phyloP scores from a whole-genome alignment of 2,329 filamentous ascomycete genomes.

The Colletotrichum ledebouriae region DNA sequence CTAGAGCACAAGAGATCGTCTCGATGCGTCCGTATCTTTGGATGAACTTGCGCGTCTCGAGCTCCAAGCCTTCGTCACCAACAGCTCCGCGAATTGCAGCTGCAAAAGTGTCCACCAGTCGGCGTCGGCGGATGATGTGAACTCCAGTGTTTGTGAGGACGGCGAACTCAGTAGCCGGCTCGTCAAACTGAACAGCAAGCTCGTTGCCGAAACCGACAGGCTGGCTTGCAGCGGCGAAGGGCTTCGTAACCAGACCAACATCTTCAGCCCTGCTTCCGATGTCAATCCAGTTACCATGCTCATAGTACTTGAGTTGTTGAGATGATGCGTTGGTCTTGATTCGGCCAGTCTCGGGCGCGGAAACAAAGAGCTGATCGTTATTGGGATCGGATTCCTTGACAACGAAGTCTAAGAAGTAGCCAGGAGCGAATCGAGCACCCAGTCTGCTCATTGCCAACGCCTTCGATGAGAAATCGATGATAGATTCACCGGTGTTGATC shows the following conservation, averaged over 20 bases:
- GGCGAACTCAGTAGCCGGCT: constrained; percentile 84
- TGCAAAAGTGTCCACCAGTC: constrained; percentile 93
- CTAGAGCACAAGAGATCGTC: constrained; percentile 89
- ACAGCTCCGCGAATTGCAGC: constrained; percentile 80
- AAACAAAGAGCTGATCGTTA: constrained; percentile 81
- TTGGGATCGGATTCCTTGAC: constrained; percentile 70
- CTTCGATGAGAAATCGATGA: constrained; percentile 63
- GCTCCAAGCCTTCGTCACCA: constrained; percentile 84
- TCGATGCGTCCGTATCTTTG: constrained; percentile 89
- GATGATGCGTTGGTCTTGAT: constrained; percentile 73
- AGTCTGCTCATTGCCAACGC: constrained; percentile 63
- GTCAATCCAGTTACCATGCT: constrained; percentile 84
- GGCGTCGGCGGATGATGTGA: constrained; percentile 84
- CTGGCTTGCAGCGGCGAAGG: constrained; percentile 76
- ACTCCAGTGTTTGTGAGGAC: constrained; percentile 93
- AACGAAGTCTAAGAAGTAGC: constrained; percentile 91
- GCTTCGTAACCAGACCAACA: constrained; percentile 80
- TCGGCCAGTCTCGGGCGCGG: constrained; percentile 89
- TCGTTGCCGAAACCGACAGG: constrained; percentile 93
- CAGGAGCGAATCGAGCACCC: constrained; percentile 80
- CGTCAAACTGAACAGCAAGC: constrained; percentile 94
- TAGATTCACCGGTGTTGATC: constrained; percentile 50
- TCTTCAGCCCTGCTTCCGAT: constrained; percentile 81
- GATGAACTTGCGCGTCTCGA: constrained; percentile 86
- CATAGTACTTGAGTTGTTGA: constrained; percentile 74